phyloP scores from a whole-genome alignment of 2,329 filamentous ascomycete genomes.

The Fusarium gaditjirri region DNA sequence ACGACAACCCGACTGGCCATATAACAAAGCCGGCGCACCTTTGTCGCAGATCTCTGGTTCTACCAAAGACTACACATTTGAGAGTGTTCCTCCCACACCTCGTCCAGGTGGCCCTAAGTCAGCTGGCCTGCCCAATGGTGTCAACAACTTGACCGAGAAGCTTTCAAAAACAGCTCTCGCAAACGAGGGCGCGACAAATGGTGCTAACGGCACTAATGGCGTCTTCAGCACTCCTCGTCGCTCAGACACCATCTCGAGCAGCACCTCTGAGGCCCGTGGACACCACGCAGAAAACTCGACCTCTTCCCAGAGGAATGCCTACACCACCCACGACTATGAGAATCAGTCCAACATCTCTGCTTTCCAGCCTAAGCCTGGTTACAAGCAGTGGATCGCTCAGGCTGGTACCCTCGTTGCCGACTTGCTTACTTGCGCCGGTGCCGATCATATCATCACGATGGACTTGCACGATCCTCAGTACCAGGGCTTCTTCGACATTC shows the following conservation, averaged over 20 bases:
- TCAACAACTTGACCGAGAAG: constrained; percentile 76
- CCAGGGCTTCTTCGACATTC: constrained; percentile 98
- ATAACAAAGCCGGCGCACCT: constrained; percentile 94
- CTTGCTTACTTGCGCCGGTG: constrained; percentile 92
- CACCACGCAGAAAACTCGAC: constrained; percentile 54
- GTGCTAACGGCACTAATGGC: constrained; percentile 38
- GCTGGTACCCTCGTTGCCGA: constrained; percentile 95
- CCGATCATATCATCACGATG: constrained; percentile 98
- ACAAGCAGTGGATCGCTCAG: constrained; percentile 98
- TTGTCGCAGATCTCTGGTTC: constrained; percentile 70
- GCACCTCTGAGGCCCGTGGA: constrained; percentile 49
- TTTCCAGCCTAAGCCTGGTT: constrained; percentile 86
- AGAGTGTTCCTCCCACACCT: constrained; percentile 90
- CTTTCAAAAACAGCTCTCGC: constrained; percentile 74
- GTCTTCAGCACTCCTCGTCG: constrained; percentile 49
- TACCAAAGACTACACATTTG: constrained; percentile 80
- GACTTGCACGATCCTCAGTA: constrained; percentile 97
- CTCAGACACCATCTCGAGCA: constrained; percentile 51
- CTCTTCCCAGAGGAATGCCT: constrained; percentile 58
- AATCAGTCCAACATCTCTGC: constrained; percentile 66
- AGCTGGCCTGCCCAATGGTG: constrained; percentile 72
- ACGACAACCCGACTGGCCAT: constrained; percentile 93
- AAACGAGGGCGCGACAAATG: constrained; percentile 51
- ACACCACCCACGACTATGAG: constrained; percentile 73
- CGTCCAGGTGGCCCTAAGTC: constrained; percentile 76